Percentiles rank a stretch among this genome's conserved stretches.
These are phyloP conservation scores for Lachnellula subtilissima DNA, from an alignment of 2,329 filamentous ascomycete genomes.

Conservation along the genomic window DNA sequence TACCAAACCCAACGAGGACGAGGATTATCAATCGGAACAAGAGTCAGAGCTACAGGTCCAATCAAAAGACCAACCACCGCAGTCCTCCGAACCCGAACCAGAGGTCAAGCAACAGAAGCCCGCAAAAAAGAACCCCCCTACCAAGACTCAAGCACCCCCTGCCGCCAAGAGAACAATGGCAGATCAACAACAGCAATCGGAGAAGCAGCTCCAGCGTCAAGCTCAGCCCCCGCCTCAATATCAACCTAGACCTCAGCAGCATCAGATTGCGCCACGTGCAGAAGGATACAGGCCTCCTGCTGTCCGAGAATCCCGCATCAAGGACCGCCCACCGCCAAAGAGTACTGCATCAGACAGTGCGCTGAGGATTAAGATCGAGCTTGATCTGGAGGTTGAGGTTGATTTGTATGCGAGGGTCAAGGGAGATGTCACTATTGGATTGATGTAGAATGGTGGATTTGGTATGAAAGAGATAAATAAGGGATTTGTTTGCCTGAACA, in stretches of 20 bases:
- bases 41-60: no score
- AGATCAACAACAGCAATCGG: neutral
- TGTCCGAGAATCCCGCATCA: conserved; percentile 32
- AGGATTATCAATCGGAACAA: no score
- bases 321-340: conserved; percentile 31
- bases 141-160: neutral
- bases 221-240: neutral
- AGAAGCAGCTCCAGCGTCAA: conserved; percentile 1
- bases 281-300: conserved; percentile 14
- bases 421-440: neutral
- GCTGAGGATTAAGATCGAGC: conserved; percentile 36
- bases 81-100: no score
- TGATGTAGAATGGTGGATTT: neutral
- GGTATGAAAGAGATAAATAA: no score
- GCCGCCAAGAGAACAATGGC: neutral
- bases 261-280: conserved; percentile 7
- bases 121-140: neutral
- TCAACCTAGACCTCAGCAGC: neutral
- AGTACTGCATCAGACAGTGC: conserved; percentile 29
- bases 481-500: no score
- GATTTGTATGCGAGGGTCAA: neutral
- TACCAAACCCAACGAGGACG: no score
- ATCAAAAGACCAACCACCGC: no score
- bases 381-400: conserved; percentile 34
- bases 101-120: no score